Conservation (phyloP, 1,284 basidiomycete species). For the Ustilago lituana region DNA sequence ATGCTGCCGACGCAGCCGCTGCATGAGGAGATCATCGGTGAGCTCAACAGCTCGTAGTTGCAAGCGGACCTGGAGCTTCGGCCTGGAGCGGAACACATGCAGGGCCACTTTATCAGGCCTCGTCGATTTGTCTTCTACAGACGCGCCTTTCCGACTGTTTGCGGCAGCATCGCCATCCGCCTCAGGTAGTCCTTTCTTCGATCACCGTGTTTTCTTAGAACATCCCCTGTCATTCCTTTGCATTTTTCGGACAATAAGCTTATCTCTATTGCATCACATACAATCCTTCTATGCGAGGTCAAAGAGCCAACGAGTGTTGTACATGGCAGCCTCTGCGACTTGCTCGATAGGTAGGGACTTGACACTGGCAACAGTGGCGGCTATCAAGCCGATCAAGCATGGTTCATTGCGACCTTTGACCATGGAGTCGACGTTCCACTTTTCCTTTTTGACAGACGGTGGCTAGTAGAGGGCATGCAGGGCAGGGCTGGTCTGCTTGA, state of each 20-base stretch:
- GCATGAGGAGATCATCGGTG: slow-evolving; percentile 43
- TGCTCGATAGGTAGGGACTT: slow-evolving; percentile 73
- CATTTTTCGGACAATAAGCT: slow-evolving; percentile 23
- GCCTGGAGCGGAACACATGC: too few relatives aligned
- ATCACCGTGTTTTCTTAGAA: slow-evolving; percentile 3
- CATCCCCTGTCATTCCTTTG: slow-evolving; percentile 4
- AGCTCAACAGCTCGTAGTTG: slow-evolving; percentile 25
- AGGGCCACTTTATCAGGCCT: too few relatives aligned
- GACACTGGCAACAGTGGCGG: slow-evolving; percentile 78
- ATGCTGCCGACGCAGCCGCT: slow-evolving; percentile 63
- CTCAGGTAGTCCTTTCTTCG: too few relatives aligned
- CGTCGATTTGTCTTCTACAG: too few relatives aligned
- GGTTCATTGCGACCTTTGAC: slow-evolving; percentile 89
- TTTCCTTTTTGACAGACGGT: slow-evolving; percentile 75
- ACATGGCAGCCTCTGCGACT: slow-evolving; percentile 69
- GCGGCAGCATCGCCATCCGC: too few relatives aligned
- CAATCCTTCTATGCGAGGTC: slow-evolving; percentile 10
- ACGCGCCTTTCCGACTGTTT: too few relatives aligned
- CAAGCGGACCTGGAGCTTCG: too few relatives aligned
- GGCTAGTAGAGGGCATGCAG: slow-evolving; percentile 73
- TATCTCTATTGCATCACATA: slow-evolving; percentile 8
- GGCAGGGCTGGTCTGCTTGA: slow-evolving; percentile 68
- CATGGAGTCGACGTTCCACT: slow-evolving; percentile 72
- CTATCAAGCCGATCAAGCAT: slow-evolving; percentile 77
- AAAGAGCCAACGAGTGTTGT: slow-evolving; percentile 58